A percentile compares a stretch with the other conserved stretches of the same genome.
These are phyloP conservation scores for Psilocybe sp. DNA, from an alignment of 768 basidiomycete genomes.

Conservation along the genomic window DNA sequence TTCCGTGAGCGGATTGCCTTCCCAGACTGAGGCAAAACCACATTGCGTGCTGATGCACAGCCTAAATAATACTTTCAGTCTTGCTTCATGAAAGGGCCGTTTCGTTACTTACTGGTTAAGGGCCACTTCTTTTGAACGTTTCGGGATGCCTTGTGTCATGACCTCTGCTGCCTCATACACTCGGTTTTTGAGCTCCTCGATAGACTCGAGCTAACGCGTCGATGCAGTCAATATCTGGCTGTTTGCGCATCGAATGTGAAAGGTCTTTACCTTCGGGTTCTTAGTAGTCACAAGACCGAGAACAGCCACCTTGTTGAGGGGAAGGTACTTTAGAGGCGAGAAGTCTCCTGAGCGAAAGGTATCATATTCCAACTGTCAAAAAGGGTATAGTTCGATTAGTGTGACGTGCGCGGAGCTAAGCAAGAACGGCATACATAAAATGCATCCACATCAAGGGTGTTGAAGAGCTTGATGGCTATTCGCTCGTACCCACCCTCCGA, in stretches of 20 bases:
- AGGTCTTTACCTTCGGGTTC: constrained; percentile 32
- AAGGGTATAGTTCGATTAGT: constrained; percentile 1
- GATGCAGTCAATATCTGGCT: not conserved
- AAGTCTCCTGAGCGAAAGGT: constrained; percentile 63
- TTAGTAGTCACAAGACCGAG: constrained; percentile 52
- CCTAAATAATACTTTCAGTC: constrained; percentile 22
- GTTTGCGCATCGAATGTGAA: not conserved
- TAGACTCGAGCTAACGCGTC: constrained; percentile 42
- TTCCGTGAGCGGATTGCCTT: constrained; percentile 54
- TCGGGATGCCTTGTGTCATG: constrained; percentile 39
- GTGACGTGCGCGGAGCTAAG: not conserved
- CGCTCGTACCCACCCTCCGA: constrained; percentile 58
- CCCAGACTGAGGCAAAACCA: constrained; percentile 58
- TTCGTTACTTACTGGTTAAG: constrained; percentile 43
- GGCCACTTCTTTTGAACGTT: constrained; percentile 45
- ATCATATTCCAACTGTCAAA: constrained; percentile 59
- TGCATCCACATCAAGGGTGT: constrained; percentile 54
- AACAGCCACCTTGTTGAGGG: constrained; percentile 43
- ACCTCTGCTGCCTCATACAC: constrained; percentile 53
- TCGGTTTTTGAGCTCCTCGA: constrained; percentile 45
- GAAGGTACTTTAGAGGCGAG: constrained; percentile 50
- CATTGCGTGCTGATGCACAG: constrained; percentile 62
- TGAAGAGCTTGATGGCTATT: constrained; percentile 56
- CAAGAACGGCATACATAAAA: constrained; percentile 37
- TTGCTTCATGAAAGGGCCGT: constrained; percentile 3